Evolutionary conservation across 768 basidiomycete species (phyloP).

Genomic region (Lyophyllum shimeji): DNA sequence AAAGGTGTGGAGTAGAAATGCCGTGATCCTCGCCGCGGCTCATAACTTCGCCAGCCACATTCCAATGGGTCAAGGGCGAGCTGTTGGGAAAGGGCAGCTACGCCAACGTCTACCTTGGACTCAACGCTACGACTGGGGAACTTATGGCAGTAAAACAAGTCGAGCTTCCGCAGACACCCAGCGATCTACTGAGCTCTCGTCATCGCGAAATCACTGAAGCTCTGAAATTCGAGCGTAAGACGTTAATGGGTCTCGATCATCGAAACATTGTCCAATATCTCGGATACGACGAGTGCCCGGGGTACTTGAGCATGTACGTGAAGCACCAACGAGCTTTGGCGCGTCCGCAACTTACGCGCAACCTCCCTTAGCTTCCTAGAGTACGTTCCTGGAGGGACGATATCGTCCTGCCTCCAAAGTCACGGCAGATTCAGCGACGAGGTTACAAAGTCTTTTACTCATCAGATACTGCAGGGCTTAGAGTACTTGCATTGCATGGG

Average conservation of each 20-base stretch:
- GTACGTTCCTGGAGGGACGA: conserved; percentile 94
- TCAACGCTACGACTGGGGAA: conserved; percentile 89
- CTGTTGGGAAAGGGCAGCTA: conserved; percentile 93
- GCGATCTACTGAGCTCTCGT: conserved; percentile 64
- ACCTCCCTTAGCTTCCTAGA: conserved; percentile 73
- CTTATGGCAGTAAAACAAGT: conserved; percentile 98
- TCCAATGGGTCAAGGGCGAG: conserved; percentile 93
- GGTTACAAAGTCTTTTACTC: conserved; percentile 82
- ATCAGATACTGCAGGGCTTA: conserved; percentile 83
- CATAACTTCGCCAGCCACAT: conserved; percentile 45
- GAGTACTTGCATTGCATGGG: conserved; percentile 83
- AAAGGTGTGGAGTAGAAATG: conserved; percentile 10
- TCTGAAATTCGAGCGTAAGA: conserved; percentile 82
- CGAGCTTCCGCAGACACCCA: conserved; percentile 74
- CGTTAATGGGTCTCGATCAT: conserved; percentile 85
- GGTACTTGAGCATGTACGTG: conserved; percentile 77
- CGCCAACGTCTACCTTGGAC: conserved; percentile 86
- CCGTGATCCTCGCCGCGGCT: not conserved
- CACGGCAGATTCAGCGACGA: conserved; percentile 83
- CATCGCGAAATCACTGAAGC: conserved; percentile 75
- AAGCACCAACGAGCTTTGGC: not conserved
- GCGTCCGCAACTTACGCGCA: not conserved
- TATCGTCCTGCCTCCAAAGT: conserved; percentile 73
- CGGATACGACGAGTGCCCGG: conserved; percentile 77
- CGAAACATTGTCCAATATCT: conserved; percentile 91